Conservation (phyloP, 148 eudicot genomes). For the Amaranthus palmeri region DNA sequence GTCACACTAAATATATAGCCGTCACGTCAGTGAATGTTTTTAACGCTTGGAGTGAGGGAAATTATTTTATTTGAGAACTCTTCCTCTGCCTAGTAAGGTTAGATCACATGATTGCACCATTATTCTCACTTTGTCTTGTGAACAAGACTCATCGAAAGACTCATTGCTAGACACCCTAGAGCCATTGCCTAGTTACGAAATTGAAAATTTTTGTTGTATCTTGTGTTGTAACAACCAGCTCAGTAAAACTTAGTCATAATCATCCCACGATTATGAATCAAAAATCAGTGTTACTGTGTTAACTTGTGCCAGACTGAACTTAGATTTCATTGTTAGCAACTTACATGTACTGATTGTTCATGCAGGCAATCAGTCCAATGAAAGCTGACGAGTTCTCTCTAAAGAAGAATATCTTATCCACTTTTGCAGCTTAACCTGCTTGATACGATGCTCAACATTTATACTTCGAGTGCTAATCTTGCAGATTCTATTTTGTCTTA, state of each 20-base stretch:
- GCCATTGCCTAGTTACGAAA: background rate
- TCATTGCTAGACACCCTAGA: too few species aligned
- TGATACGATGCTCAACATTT: slow-evolving; percentile 1
- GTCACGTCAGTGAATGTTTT: too few species aligned
- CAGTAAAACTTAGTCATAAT: too few species aligned
- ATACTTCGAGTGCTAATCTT: background rate
- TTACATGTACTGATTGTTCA: slow-evolving; percentile 9
- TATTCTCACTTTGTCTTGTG: too few species aligned
- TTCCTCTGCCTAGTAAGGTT: too few species aligned
- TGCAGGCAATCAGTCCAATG: slow-evolving; percentile 72
- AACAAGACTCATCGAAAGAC: too few species aligned
- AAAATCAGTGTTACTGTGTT: too few species aligned
- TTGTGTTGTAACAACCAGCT: too few species aligned
- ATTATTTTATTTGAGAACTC: too few species aligned
- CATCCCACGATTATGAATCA: too few species aligned
- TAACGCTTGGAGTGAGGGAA: too few species aligned
- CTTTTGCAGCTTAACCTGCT: slow-evolving; percentile 51
- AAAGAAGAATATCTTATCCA: slow-evolving; percentile 80
- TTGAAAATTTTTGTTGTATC: background rate
- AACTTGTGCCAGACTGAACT: background rate
- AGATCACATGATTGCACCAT: too few species aligned
- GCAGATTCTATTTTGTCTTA: background rate
- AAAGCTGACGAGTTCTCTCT: slow-evolving; percentile 89
- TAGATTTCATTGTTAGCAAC: background rate
- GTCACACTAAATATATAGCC: background rate